phyloP scores from a whole-genome alignment of 164 flowering plant species.

The Dillenia suffruticosa region DNA sequence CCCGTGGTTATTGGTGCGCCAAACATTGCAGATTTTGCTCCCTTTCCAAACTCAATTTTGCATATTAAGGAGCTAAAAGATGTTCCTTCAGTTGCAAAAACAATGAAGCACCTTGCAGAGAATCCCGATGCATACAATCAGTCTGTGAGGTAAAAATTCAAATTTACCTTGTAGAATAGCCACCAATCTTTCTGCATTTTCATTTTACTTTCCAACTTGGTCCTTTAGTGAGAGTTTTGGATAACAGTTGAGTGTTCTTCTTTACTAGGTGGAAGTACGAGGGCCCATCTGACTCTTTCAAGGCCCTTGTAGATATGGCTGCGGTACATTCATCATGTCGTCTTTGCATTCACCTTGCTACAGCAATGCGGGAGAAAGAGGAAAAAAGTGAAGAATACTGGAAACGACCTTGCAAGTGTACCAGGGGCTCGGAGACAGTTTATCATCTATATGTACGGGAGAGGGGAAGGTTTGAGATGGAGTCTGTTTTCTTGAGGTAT shows the following conservation, averaged over 20 bases:
- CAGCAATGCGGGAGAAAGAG: slow-evolving; percentile 59
- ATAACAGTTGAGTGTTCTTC: slow-evolving; percentile 1
- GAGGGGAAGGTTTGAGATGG: slow-evolving; percentile 90
- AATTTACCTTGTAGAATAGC: background rate
- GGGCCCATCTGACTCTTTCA: slow-evolving; percentile 98
- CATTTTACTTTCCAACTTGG: slow-evolving; percentile 4
- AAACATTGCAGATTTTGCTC: slow-evolving; percentile 90
- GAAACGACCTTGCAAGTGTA: slow-evolving; percentile 92
- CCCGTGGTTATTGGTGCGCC: slow-evolving; percentile 98
- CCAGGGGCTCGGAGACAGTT: slow-evolving; percentile 57
- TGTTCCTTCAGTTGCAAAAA: slow-evolving; percentile 33
- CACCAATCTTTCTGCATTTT: background rate
- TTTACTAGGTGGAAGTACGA: slow-evolving; percentile 85
- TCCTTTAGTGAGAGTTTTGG: background rate
- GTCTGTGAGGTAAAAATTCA: slow-evolving; percentile 44
- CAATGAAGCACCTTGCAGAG: slow-evolving; percentile 10
- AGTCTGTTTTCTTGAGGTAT: slow-evolving; percentile 88
- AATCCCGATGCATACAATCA: slow-evolving; percentile 42
- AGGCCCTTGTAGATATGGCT: slow-evolving; percentile 98
- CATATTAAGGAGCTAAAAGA: slow-evolving; percentile 71
- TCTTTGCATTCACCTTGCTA: slow-evolving; percentile 89
- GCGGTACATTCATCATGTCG: slow-evolving; percentile 99
- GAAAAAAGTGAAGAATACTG: slow-evolving; percentile 43
- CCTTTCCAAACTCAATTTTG: slow-evolving; percentile 59
- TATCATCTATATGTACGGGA: slow-evolving; percentile 87